Base-by-base conservation (phyloP, 192 early-diverging fungal species). In the Linderina pennispora region DNA sequence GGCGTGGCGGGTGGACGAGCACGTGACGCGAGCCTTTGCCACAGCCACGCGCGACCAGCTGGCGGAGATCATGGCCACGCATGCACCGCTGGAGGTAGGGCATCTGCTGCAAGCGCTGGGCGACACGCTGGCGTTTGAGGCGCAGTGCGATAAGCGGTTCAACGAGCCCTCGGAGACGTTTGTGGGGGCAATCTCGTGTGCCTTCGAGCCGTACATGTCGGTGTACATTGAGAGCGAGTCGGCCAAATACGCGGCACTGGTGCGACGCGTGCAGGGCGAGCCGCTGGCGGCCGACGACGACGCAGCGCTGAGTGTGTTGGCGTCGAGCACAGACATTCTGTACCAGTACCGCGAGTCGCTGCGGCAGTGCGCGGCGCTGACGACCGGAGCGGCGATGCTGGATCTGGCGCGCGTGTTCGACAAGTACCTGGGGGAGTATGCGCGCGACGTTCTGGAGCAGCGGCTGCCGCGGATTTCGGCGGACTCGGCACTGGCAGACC, bases 321-420 rank as follows among this genome's bases (percentile, higher is more conserved):
- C 84, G 7, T 96, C 93, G 4, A 86, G 85, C 56, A 92, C 89
- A 0, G 96, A 99, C 34, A 74, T 99, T 28, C 92, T 97, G 67
- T 78, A 86, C 48, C 87, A 80, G 50, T 97, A 96, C 75, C 83
- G 89, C 16, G 86, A 94, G 50, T 85, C 94, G 3, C 59, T 99
- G 16, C 79, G 78, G 10, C 85, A 89, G 46, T 94, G 87, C 51
- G 81, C 91, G 0, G 84, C 86, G 40, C 62, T 97, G 32, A 90
- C 90, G 3, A 87, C 86, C 0, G 78, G 85, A 41, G 82, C 90
- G 50, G 83, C 96, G 0, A 88, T 99, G 54, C 68, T 86, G 24
- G 92, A 97, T 54, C 75, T 99, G 3, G 77, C 79, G 46, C 62
- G 67, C 11, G 62, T 91, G 25, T 96, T 97, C 74, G 79, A 69